Evolutionary conservation across 805 yeast species (phyloP).

Genomic region (Ogataea nakhonphanomensis): DNA sequence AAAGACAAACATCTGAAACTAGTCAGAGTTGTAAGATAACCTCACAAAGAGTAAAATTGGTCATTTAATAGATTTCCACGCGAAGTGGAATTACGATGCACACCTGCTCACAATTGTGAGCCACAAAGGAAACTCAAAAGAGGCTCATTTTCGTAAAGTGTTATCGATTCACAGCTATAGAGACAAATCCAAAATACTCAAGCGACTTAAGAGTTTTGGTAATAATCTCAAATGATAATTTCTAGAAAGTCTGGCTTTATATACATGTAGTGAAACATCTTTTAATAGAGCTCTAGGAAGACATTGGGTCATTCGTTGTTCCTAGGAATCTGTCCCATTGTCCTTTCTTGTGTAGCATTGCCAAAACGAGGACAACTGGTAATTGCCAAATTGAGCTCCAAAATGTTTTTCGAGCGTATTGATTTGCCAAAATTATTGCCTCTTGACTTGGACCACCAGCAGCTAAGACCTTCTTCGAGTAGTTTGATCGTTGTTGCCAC

Average conservation of each 20-base stretch:
- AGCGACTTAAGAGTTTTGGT: too few relatives aligned
- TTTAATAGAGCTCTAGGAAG: slow-evolving; percentile 14
- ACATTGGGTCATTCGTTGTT: slow-evolving; percentile 18
- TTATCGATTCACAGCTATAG: too few relatives aligned
- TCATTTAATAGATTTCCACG: too few relatives aligned
- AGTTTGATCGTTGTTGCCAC: slow-evolving; percentile 70
- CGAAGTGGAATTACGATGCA: too few relatives aligned
- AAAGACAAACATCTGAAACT: too few relatives aligned
- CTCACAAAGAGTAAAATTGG: too few relatives aligned
- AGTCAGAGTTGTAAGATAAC: too few relatives aligned
- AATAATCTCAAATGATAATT: too few relatives aligned
- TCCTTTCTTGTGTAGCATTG: slow-evolving; percentile 93
- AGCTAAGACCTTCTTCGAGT: slow-evolving; percentile 36
- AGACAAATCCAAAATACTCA: too few relatives aligned
- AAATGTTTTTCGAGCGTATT: slow-evolving; percentile 78
- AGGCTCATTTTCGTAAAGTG: too few relatives aligned
- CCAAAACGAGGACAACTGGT: slow-evolving; percentile 83
- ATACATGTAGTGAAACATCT: slow-evolving; percentile 6
- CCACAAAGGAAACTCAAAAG: too few relatives aligned
- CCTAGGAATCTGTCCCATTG: slow-evolving; percentile 77
- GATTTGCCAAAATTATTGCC: slow-evolving; percentile 57
- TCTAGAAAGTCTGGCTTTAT: background rate
- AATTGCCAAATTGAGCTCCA: slow-evolving; percentile 95
- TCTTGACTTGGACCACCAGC: slow-evolving; percentile 45
- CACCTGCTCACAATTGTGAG: too few relatives aligned